Conservation (phyloP, 2,329 filamentous ascomycete genomes). For the Xylariaceae sp. region DNA sequence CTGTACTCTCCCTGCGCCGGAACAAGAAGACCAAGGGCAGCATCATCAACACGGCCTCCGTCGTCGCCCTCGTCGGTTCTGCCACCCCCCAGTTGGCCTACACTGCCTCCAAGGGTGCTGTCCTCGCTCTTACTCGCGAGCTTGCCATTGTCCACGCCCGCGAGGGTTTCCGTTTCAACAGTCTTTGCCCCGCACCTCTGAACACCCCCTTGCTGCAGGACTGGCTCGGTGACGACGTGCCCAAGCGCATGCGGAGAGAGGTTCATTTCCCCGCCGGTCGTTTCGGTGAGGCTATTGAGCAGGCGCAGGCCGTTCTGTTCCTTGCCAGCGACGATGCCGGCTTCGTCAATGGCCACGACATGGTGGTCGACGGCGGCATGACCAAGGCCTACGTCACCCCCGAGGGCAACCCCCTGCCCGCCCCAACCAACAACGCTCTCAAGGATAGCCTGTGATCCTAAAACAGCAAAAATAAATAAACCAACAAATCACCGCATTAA, state of each 20-base stretch:
- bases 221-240: conserved; percentile 82
- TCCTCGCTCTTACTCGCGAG: conserved; percentile 83
- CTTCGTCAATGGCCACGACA: conserved; percentile 87
- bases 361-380: conserved; percentile 94
- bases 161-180: conserved; percentile 86
- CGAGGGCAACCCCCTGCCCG: conserved; percentile 50
- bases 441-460: conserved; percentile 42
- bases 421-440: conserved; percentile 56
- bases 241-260: conserved; percentile 76
- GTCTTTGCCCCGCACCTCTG: conserved; percentile 81
- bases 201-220: conserved; percentile 91
- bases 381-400: conserved; percentile 80
- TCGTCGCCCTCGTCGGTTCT: conserved; percentile 80
- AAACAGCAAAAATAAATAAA: background rate
- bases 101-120: conserved; percentile 89
- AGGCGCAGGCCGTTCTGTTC: conserved; percentile 84
- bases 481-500: background rate
- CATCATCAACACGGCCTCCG: conserved; percentile 88
- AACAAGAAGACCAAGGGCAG: conserved; percentile 73
- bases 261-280: conserved; percentile 84
- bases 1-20: conserved; percentile 72
- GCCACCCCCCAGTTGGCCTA: conserved; percentile 89
- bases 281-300: conserved; percentile 90
- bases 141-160: conserved; percentile 87
- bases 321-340: conserved; percentile 81